A percentile compares a stretch with the other conserved stretches of the same genome.
These are phyloP conservation scores for Conringia planisiliqua DNA, from an alignment of 345 rosid genomes.

Conservation along the genomic window DNA sequence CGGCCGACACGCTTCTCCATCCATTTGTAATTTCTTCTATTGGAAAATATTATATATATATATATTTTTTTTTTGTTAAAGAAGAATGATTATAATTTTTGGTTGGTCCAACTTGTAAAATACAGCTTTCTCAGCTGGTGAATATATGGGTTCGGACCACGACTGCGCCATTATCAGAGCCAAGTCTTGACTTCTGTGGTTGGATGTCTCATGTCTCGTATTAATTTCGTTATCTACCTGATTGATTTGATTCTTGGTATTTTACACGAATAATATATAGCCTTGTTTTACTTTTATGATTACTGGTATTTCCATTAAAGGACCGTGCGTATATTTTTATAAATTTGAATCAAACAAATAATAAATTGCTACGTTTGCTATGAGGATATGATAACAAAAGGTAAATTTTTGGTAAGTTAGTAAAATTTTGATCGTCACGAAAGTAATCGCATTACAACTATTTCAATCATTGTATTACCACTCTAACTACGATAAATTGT, in stretches of 20 bases:
- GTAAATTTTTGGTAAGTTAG: too few species aligned
- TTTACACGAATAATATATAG: neutral
- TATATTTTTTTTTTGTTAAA: neutral
- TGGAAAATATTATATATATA: too few species aligned
- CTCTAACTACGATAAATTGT: neutral
- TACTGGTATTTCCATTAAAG: neutral
- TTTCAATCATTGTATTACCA: too few species aligned
- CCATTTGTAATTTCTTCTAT: neutral
- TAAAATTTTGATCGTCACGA: too few species aligned
- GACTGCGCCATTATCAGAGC: slow-evolving; percentile 30
- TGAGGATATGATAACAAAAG: neutral
- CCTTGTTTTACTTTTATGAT: neutral
- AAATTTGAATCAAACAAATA: neutral
- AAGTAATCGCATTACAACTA: too few species aligned
- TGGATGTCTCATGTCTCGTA: slow-evolving; percentile 21
- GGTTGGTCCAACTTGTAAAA: slow-evolving; percentile 15
- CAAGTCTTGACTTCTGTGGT: slow-evolving; percentile 26
- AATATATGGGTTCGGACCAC: slow-evolving; percentile 31
- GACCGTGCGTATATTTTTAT: neutral
- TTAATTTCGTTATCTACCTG: slow-evolving; percentile 23
- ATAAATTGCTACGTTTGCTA: neutral
- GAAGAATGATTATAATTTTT: neutral
- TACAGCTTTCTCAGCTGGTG: slow-evolving; percentile 28
- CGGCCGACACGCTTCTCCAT: slow-evolving; percentile 56
- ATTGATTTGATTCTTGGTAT: slow-evolving; percentile 15